Conservation (phyloP, 805 yeast species). For the Ogataea trehaloabstinens region DNA sequence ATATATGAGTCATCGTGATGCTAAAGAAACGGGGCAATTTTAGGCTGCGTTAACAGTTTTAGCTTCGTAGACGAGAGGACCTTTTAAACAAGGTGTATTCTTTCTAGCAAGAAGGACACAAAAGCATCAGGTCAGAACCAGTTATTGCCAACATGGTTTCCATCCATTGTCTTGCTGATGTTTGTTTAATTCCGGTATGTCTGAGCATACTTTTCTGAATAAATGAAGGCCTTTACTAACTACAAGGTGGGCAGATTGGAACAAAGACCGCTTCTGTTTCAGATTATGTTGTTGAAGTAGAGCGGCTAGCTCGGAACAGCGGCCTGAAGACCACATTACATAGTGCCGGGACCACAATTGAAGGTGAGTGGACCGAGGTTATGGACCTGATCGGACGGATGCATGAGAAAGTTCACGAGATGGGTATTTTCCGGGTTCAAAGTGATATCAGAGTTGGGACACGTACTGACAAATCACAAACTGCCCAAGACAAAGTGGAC, state of each 20-base stretch:
- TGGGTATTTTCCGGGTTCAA: slow-evolving; percentile 77
- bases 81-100: no score
- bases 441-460: slow-evolving; percentile 87
- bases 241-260: slow-evolving; percentile 51
- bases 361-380: slow-evolving; percentile 92
- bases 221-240: no score
- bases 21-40: no score
- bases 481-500: slow-evolving; percentile 69
- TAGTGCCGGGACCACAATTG: slow-evolving; percentile 85
- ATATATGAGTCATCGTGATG: no score
- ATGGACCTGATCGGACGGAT: slow-evolving; percentile 73
- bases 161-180: slow-evolving; percentile 76
- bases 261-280: slow-evolving; percentile 77
- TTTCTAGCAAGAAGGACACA: no score
- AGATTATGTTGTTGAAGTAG: slow-evolving; percentile 72
- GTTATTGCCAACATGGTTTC: slow-evolving; percentile 30
- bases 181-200: slow-evolving; percentile 79
- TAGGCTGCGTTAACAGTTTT: no score
- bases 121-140: no score
- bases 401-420: slow-evolving; percentile 68
- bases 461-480: slow-evolving; percentile 70
- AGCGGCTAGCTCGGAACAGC: slow-evolving; percentile 58
- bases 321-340: slow-evolving; percentile 70
- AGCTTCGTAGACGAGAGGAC: no score
- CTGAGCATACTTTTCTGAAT: no score